Percentiles rank a stretch among this genome's conserved stretches.
These are phyloP conservation scores for Rhizopogon roseolus DNA, from an alignment of 768 basidiomycete species.

Conservation along the genomic window DNA sequence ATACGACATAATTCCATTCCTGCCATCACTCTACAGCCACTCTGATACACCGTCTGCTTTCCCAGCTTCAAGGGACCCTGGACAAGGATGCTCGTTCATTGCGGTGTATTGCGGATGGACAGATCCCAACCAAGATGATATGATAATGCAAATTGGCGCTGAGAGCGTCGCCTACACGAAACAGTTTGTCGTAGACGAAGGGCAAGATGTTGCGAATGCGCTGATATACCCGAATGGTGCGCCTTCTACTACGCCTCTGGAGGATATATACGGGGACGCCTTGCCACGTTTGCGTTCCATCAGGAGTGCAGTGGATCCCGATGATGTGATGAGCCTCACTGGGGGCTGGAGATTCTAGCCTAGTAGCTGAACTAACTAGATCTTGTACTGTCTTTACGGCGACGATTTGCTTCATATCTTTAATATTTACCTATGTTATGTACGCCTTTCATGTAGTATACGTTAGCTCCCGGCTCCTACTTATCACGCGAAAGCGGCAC, in stretches of 20 bases:
- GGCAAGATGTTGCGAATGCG: conserved; percentile 34
- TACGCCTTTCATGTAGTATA: conserved; percentile 27
- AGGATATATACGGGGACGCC: conserved; percentile 50
- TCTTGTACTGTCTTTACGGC: no score
- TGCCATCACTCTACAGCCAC: conserved; percentile 36
- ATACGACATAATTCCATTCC: conserved; percentile 44
- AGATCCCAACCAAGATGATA: conserved; percentile 27
- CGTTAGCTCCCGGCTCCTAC: no score
- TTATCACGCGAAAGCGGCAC: no score
- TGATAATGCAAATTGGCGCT: conserved; percentile 36
- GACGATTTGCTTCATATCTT: no score
- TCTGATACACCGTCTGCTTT: conserved; percentile 38
- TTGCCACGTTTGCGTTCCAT: conserved; percentile 35
- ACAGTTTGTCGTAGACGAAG: conserved; percentile 31
- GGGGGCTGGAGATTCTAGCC: conserved; percentile 56
- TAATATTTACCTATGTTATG: no score
- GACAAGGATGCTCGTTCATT: conserved; percentile 32
- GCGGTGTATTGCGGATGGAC: conserved; percentile 47
- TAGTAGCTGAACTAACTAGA: no score
- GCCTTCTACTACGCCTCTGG: conserved; percentile 43
- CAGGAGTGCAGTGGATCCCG: conserved; percentile 48
- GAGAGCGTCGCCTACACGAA: conserved; percentile 36
- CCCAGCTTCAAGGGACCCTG: conserved; percentile 35
- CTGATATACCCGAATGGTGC: conserved; percentile 62
- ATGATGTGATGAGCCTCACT: conserved; percentile 59